Evolutionary conservation across 2,329 filamentous ascomycete species (phyloP).

Genomic region (Orbilia ellipsospora): DNA sequence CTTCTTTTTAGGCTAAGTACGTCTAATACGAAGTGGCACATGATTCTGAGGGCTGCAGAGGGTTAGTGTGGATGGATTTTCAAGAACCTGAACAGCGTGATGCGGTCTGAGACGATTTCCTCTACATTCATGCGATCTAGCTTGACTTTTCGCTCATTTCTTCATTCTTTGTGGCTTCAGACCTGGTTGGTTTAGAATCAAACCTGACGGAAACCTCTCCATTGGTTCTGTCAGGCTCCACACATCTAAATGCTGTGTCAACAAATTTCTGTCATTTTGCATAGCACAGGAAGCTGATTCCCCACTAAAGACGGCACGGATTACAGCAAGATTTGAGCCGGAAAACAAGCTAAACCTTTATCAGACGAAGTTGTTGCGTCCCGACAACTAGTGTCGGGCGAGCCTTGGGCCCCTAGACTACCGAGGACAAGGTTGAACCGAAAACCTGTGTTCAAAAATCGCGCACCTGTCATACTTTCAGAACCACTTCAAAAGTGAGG

Average conservation of each 20-base stretch:
- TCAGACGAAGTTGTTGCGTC: neutral
- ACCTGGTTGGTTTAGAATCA: too few relatives aligned
- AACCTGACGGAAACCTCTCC: too few relatives aligned
- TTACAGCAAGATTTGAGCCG: constrained; percentile 40
- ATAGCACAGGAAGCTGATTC: constrained; percentile 39
- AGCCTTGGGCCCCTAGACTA: too few relatives aligned
- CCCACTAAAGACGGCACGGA: constrained; percentile 52
- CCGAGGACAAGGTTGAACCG: too few relatives aligned
- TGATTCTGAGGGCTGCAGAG: constrained; percentile 5
- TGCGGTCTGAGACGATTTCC: neutral
- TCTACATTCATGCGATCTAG: neutral
- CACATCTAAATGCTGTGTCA: neutral
- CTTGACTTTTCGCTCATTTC: neutral
- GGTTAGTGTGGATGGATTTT: neutral
- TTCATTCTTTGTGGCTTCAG: too few relatives aligned
- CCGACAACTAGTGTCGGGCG: neutral
- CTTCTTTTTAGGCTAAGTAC: constrained; percentile 27
- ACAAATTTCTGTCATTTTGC: constrained; percentile 6
- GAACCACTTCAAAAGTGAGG: too few relatives aligned
- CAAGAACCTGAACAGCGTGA: neutral
- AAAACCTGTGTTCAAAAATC: too few relatives aligned
- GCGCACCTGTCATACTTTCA: too few relatives aligned
- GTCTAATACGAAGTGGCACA: constrained; percentile 21
- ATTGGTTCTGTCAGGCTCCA: neutral
- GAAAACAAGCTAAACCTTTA: constrained; percentile 32